Evolutionary conservation across 192 early-diverging fungal genomes (phyloP), one percentile per base, ranked within the genome.

Genomic region (Lunasporangiospora selenospora): DNA sequence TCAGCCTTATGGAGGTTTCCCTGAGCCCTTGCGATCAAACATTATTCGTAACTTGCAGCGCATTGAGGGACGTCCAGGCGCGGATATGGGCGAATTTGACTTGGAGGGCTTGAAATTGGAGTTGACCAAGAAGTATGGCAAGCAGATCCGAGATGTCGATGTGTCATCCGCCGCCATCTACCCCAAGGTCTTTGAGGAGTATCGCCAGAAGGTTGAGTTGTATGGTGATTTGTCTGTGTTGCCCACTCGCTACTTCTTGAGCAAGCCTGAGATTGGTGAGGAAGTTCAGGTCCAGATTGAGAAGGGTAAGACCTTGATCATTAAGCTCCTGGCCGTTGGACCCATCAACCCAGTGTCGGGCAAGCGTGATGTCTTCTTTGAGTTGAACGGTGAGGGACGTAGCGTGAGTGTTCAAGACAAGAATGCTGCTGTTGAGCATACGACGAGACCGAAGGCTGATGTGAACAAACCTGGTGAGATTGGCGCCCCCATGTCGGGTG

Each of bases 401-500:
- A 90, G 92, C 46, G 87, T 95, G 33, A 87, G 86, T 56, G 81
- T 94, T 36, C 79, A 64, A 27, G 90, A 91, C 49, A 76, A 52
- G 31, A 88, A 84, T 39, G 84, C 88, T 30, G 85, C 85, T 49
- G 81, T 87, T 13, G 87, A 87, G 62, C 78, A 81, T 48, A 79
- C 85, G 33, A 78, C 82, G n/a, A 88, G 86, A 44, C 86, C 77
- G 47, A 90, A 90, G 73, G 96, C 95, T 12, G 85, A 95, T 63
- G 77, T 88, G 0, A 73, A 77, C 52, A 85, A 88, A 29, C 88
- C 90, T 77, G 88, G 86, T 57, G 90, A 98, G 41, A 85, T 97
- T 43, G 91, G 91, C 5, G 94, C 94, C 8, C 96, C 96, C n/a
- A 98, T 98, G 96, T 88, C 89, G 48, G 96, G 96, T 51, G 89